Evolutionary conservation across 805 yeast genomes (phyloP).

Genomic region (Tanozyma kutaoensis): DNA sequence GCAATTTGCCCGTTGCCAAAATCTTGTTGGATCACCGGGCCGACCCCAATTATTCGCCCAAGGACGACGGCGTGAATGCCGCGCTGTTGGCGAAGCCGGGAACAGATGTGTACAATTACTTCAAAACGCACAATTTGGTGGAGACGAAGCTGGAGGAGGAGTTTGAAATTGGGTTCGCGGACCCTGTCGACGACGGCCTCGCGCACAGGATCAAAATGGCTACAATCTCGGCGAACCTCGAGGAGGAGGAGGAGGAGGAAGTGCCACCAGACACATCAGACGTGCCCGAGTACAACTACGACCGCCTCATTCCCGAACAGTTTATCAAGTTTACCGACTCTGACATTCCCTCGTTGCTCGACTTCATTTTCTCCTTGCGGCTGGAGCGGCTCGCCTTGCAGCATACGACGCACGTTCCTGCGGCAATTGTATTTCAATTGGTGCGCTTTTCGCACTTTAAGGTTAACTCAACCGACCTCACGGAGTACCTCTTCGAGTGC

Average conservation of each 20-base stretch:
- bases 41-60: slow-evolving; percentile 32
- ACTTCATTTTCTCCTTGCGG: slow-evolving; percentile 33
- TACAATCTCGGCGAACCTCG: slow-evolving; percentile 15
- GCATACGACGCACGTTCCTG: slow-evolving; percentile 45
- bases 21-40: slow-evolving; percentile 52
- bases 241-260: slow-evolving; percentile 12
- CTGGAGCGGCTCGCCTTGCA: slow-evolving; percentile 22
- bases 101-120: slow-evolving; percentile 46
- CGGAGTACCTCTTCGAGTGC: slow-evolving; percentile 45
- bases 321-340: slow-evolving; percentile 48
- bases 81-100: too few species aligned
- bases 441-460: slow-evolving; percentile 53
- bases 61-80: slow-evolving; percentile 21
- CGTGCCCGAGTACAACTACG: slow-evolving; percentile 39
- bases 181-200: slow-evolving; percentile 19
- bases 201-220: slow-evolving; percentile 20
- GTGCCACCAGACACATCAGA: slow-evolving; percentile 15
- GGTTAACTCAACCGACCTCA: slow-evolving; percentile 39
- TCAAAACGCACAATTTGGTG: slow-evolving; percentile 33
- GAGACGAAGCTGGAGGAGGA: slow-evolving; percentile 2
- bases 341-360: slow-evolving; percentile 35
- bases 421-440: slow-evolving; percentile 57
- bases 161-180: slow-evolving; percentile 9
- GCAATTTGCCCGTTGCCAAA: slow-evolving; percentile 40
- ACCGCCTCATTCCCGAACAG: slow-evolving; percentile 40